These are phyloP conservation scores for Martensiomyces pterosporus DNA, from an alignment of 192 early-diverging fungal genomes.

Conservation along the genomic window DNA sequence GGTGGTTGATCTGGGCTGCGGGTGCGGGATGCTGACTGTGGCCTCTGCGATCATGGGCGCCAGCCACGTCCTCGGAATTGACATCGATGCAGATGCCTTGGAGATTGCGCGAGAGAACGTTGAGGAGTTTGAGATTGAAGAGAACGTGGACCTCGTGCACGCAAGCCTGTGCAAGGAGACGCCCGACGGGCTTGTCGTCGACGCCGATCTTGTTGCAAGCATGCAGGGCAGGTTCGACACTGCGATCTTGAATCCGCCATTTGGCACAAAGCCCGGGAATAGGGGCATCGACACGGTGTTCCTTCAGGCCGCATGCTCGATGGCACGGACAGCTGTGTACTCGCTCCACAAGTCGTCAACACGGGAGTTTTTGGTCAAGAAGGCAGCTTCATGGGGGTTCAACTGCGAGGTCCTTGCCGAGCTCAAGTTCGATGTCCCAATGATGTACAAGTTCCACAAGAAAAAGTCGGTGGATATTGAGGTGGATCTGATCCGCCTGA, in stretches of 20 bases:
- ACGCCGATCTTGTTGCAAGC: slow-evolving; percentile 26
- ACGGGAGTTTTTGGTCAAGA: slow-evolving; percentile 63
- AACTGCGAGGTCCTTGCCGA: slow-evolving; percentile 70
- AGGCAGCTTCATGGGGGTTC: slow-evolving; percentile 69
- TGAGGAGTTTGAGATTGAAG: slow-evolving; percentile 52
- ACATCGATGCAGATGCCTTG: slow-evolving; percentile 70
- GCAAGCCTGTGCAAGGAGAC: slow-evolving; percentile 43
- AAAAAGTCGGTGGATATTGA: slow-evolving; percentile 66
- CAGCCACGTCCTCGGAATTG: slow-evolving; percentile 54
- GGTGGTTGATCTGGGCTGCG: slow-evolving; percentile 73
- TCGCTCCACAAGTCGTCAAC: slow-evolving; percentile 78
- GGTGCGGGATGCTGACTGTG: slow-evolving; percentile 71
- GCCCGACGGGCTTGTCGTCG: slow-evolving; percentile 12
- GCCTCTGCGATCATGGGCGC: slow-evolving; percentile 60
- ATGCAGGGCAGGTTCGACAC: slow-evolving; percentile 62
- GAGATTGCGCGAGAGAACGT: slow-evolving; percentile 66
- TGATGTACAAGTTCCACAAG: slow-evolving; percentile 80
- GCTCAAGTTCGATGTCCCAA: slow-evolving; percentile 71
- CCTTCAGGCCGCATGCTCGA: slow-evolving; percentile 60
- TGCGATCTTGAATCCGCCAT: slow-evolving; percentile 80
- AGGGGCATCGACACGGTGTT: slow-evolving; percentile 73
- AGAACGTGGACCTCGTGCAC: slow-evolving; percentile 62
- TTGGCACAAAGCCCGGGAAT: slow-evolving; percentile 69
- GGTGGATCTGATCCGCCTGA: slow-evolving; percentile 67
- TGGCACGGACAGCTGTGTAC: slow-evolving; percentile 64